These are phyloP conservation scores for Euphorbia lathyris DNA, from an alignment of 345 rosid genomes.

Conservation along the genomic window DNA sequence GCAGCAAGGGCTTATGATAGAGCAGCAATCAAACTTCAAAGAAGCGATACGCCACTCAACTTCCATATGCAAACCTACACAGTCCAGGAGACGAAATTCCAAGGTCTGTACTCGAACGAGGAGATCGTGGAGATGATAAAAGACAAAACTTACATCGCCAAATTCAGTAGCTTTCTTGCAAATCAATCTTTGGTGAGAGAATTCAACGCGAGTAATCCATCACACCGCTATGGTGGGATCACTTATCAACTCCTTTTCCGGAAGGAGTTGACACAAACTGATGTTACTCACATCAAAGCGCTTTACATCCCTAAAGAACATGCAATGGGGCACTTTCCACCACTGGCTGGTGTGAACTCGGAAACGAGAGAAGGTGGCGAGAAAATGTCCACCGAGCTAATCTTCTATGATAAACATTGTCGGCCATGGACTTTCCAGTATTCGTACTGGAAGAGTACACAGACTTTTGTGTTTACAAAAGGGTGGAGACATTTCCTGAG, in stretches of 20 bases:
- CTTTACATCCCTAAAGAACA: slow-evolving; percentile 21
- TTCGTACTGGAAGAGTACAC: slow-evolving; percentile 19
- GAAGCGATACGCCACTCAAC: slow-evolving; percentile 21
- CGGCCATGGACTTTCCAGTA: slow-evolving; percentile 24
- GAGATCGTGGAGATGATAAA: slow-evolving; percentile 22
- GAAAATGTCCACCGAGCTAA: not conserved
- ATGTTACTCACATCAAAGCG: slow-evolving; percentile 14
- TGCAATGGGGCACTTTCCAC: slow-evolving; percentile 20
- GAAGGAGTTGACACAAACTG: slow-evolving; percentile 20
- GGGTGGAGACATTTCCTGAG: slow-evolving; percentile 27
- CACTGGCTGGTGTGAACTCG: not conserved
- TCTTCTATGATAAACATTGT: slow-evolving; percentile 17
- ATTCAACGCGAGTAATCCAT: not conserved
- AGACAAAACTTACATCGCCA: slow-evolving; percentile 14
- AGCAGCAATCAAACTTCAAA: slow-evolving; percentile 31
- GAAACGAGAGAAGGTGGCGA: not conserved
- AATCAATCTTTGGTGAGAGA: not conserved
- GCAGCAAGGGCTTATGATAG: slow-evolving; percentile 32
- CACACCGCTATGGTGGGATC: not conserved
- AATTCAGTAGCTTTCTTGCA: not conserved
- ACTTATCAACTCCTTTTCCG: slow-evolving; percentile 13
- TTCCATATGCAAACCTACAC: slow-evolving; percentile 8
- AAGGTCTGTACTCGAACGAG: slow-evolving; percentile 12
- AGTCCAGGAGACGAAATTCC: slow-evolving; percentile 22
- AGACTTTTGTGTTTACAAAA: slow-evolving; percentile 13